phyloP scores from a whole-genome alignment of 805 yeast species.

The Blastobotrys americana region DNA sequence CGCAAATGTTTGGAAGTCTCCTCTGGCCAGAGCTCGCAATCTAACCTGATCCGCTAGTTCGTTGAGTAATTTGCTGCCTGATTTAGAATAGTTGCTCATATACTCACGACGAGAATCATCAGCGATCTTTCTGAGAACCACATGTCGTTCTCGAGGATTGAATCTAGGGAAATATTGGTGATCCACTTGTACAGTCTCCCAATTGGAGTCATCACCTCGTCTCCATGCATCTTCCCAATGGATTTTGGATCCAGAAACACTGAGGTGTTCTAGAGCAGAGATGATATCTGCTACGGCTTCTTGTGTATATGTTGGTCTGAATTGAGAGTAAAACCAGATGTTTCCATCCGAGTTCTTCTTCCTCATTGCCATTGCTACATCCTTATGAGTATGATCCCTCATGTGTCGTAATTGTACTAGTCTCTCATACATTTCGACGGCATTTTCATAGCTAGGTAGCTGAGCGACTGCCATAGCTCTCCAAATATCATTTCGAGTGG shows the following conservation, averaged over 20 bases:
- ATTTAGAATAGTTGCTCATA: conserved; percentile 1
- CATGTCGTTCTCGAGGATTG: conserved; percentile 21
- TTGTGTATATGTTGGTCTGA: conserved; percentile 82
- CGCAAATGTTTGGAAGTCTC: neutral
- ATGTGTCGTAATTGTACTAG: conserved; percentile 64
- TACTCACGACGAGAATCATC: conserved; percentile 1
- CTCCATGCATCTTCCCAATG: conserved; percentile 87
- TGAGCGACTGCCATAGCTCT: conserved; percentile 80
- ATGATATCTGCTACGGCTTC: conserved; percentile 85
- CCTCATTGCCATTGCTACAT: conserved; percentile 59
- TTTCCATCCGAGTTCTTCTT: conserved; percentile 69
- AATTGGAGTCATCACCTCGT: conserved; percentile 68
- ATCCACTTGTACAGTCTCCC: conserved; percentile 39
- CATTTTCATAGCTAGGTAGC: conserved; percentile 50
- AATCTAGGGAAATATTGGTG: conserved; percentile 19
- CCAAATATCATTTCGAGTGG: conserved; percentile 81
- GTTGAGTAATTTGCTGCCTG: neutral
- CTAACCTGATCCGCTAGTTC: neutral
- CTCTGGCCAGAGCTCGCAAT: neutral
- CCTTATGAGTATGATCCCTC: conserved; percentile 55
- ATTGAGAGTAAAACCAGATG: conserved; percentile 82
- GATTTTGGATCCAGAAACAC: conserved; percentile 37
- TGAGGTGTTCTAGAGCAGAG: conserved; percentile 46
- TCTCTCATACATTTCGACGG: conserved; percentile 67
- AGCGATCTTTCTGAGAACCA: conserved; percentile 17